Conservation (phyloP, 768 basidiomycete species). For the Paxillus ammoniavirescens region DNA sequence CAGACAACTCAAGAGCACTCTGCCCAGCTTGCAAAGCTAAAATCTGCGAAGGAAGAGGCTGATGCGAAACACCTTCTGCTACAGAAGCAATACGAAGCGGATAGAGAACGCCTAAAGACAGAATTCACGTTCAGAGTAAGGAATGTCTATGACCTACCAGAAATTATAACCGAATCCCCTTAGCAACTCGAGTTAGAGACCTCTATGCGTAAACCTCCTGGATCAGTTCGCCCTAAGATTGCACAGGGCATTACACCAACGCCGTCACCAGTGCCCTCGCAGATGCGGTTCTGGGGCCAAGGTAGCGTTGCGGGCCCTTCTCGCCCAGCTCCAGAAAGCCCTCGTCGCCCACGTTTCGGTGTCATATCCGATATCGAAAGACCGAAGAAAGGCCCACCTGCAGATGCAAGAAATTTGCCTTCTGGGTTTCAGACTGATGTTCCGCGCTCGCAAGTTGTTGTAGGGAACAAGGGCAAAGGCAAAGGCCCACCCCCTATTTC, state of each 20-base stretch:
- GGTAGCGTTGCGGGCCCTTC: constrained; percentile 27
- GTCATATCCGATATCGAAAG: constrained; percentile 24
- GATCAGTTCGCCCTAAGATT: constrained; percentile 42
- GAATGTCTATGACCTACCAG: constrained; percentile 3
- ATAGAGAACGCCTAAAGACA: constrained; percentile 68
- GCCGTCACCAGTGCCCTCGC: constrained; percentile 39
- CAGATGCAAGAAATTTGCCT: constrained; percentile 21
- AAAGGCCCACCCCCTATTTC: not conserved
- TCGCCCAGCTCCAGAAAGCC: constrained; percentile 34
- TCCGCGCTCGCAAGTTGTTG: constrained; percentile 17
- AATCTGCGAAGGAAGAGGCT: constrained; percentile 57
- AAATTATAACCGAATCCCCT: constrained; percentile 13
- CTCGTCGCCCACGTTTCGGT: constrained; percentile 36
- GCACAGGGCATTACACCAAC: constrained; percentile 38
- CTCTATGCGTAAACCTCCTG: constrained; percentile 47
- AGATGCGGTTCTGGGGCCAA: constrained; percentile 37
- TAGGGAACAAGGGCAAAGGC: constrained; percentile 19
- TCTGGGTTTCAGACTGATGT: constrained; percentile 24
- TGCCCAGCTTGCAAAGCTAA: constrained; percentile 53
- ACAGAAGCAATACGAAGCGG: constrained; percentile 62
- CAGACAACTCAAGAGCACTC: constrained; percentile 61
- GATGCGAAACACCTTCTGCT: constrained; percentile 54
- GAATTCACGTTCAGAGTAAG: constrained; percentile 68
- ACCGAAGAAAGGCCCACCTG: constrained; percentile 11
- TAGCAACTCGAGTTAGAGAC: constrained; percentile 72